phyloP scores from a whole-genome alignment of 2,329 filamentous ascomycete species.

The Parafenestella ontariensis region DNA sequence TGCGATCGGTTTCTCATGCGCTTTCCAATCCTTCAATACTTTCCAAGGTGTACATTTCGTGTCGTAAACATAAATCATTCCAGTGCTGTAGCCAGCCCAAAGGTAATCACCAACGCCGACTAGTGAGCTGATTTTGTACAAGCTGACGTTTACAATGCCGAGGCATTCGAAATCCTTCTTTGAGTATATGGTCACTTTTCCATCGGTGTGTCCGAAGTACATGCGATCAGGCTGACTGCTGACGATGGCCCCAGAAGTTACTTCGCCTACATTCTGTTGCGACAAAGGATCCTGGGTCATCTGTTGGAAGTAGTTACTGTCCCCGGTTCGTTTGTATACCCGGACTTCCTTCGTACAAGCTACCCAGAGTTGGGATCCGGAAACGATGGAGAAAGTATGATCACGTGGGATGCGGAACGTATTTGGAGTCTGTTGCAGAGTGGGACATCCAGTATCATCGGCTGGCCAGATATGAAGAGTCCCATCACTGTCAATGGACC shows the following conservation, averaged over 20 bases:
- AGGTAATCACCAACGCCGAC: conserved; percentile 80
- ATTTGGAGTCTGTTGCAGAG: conserved; percentile 74
- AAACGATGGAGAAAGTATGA: conserved; percentile 86
- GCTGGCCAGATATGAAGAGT: conserved; percentile 87
- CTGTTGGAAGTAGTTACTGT: conserved; percentile 75
- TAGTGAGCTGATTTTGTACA: conserved; percentile 93
- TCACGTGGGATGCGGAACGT: conserved; percentile 80
- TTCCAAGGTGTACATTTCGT: conserved; percentile 82
- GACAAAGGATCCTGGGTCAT: conserved; percentile 74
- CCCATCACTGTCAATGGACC: conserved; percentile 91
- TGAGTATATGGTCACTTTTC: conserved; percentile 94
- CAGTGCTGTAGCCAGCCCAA: conserved; percentile 95
- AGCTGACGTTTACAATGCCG: conserved; percentile 82
- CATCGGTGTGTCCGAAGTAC: conserved; percentile 91
- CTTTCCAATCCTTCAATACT: conserved; percentile 93
- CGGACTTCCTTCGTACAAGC: conserved; percentile 86
- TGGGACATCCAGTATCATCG: conserved; percentile 76
- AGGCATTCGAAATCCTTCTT: conserved; percentile 77
- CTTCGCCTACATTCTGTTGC: conserved; percentile 78
- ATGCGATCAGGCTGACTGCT: conserved; percentile 78
- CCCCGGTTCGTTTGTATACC: conserved; percentile 76
- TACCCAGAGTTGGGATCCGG: conserved; percentile 86
- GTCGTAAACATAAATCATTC: conserved; percentile 93
- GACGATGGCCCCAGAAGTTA: conserved; percentile 82
- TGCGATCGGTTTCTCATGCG: conserved; percentile 82